Conservation (phyloP, 148 eudicot species). For the Dianthus caryophyllus region DNA sequence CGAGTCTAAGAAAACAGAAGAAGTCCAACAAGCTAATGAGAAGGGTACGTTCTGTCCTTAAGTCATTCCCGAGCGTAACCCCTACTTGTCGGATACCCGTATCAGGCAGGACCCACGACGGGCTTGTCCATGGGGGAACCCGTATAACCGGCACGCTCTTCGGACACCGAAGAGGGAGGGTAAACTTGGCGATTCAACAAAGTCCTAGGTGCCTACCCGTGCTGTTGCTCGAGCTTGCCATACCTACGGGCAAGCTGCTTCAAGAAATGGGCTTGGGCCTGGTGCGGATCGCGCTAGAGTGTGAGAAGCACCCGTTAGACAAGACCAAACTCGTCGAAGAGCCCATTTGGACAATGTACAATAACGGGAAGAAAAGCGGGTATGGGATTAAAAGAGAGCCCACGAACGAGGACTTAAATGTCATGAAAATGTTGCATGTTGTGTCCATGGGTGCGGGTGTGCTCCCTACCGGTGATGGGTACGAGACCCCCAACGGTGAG, state of each 20-base stretch:
- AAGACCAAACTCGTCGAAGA: constrained; percentile 64
- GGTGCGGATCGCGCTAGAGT: constrained; percentile 78
- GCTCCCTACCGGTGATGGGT: constrained; percentile 41
- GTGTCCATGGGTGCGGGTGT: constrained; percentile 93
- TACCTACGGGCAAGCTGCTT: constrained; percentile 65
- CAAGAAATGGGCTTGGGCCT: constrained; percentile 83
- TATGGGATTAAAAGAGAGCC: constrained; percentile 74
- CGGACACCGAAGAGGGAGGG: constrained; percentile 59
- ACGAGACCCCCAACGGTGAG: constrained; percentile 51
- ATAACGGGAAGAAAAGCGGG: constrained; percentile 68
- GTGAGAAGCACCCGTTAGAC: constrained; percentile 52
- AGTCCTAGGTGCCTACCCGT: constrained; percentile 67
- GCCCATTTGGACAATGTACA: constrained; percentile 84
- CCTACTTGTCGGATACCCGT: constrained; percentile 65
- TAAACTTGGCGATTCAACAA: constrained; percentile 70
- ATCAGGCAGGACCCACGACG: constrained; percentile 32
- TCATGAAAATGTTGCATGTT: constrained; percentile 63
- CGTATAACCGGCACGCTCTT: constrained; percentile 70
- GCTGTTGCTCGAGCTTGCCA: constrained; percentile 64
- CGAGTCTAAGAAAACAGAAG: constrained; percentile 41
- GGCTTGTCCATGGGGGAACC: constrained; percentile 57
- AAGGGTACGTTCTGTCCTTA: constrained; percentile 54
- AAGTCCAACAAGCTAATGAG: constrained; percentile 54
- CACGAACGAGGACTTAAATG: constrained; percentile 63
- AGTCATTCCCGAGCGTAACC: constrained; percentile 64